phyloP scores from a whole-genome alignment of 2,329 filamentous ascomycete genomes.

The Neofusicoccum umdonicola region DNA sequence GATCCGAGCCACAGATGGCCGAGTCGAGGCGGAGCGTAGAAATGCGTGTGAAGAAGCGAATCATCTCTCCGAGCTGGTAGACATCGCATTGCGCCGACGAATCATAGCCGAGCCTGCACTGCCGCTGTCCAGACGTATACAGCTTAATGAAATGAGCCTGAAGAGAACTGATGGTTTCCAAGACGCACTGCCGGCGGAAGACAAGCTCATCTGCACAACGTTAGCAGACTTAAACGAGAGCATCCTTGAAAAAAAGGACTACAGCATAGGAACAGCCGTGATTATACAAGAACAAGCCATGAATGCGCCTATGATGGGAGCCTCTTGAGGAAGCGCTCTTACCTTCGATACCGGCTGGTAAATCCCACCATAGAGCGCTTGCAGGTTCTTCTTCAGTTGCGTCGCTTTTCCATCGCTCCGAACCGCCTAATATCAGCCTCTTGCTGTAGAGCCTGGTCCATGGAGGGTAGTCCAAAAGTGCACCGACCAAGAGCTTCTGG shows the following conservation, averaged over 20 bases:
- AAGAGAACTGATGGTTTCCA: slow-evolving; percentile 68
- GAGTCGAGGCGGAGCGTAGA: slow-evolving; percentile 58
- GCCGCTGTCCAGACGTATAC: slow-evolving; percentile 65
- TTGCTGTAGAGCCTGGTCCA: slow-evolving; percentile 62
- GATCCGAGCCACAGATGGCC: slow-evolving; percentile 41
- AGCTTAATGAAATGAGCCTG: slow-evolving; percentile 65
- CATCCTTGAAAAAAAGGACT: background rate
- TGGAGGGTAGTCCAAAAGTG: slow-evolving; percentile 61
- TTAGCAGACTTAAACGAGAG: background rate
- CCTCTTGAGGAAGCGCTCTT: slow-evolving; percentile 6
- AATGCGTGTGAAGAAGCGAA: slow-evolving; percentile 66
- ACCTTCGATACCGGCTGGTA: slow-evolving; percentile 68
- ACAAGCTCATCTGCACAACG: slow-evolving; percentile 60
- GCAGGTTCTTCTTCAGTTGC: slow-evolving; percentile 32
- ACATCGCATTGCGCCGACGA: slow-evolving; percentile 70
- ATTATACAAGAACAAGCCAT: background rate
- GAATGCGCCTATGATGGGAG: background rate
- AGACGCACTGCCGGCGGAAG: slow-evolving; percentile 62
- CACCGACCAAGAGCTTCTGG: slow-evolving; percentile 67
- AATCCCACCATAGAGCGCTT: slow-evolving; percentile 66
- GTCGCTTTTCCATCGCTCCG: slow-evolving; percentile 53
- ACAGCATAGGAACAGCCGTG: background rate
- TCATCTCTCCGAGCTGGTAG: slow-evolving; percentile 74
- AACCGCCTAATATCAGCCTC: slow-evolving; percentile 66
- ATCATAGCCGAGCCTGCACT: slow-evolving; percentile 74